Evolutionary conservation across 192 early-diverging fungal species (phyloP), one percentile per base, ranked within the genome.

Genomic region (Podila minutissima): DNA sequence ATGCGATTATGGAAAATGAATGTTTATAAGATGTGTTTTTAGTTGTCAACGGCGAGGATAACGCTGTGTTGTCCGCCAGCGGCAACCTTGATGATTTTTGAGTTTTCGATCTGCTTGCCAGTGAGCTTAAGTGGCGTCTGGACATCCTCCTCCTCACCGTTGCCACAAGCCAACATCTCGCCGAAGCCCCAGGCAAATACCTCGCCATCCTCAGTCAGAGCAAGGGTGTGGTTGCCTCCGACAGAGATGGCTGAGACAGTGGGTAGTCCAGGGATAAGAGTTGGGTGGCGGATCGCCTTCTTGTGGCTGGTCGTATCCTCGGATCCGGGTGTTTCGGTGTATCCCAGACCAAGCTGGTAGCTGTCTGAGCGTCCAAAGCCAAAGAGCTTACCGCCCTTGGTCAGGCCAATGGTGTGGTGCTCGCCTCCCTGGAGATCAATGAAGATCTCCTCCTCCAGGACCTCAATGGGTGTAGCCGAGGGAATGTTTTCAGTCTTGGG

Each of bases 111-210:
- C 62, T 94, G 87, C 53, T 94, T 86, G 5, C 94, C 92, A 53
- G 89, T 77, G 31, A 92, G 73, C 33, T 90, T 88, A 20, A 72
- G 71, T 17, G 93, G 93, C 55, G 70, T 81, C 37, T 85, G 74
- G 13, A 92, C 92, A 75, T 98, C 95, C 59, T 89, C 88, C 62
- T 91, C 93, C 55, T 88, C 88, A 31, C 90, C 93, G 67, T 94
- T 97, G 32, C 93, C 93, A 37, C 96, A 89, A 71, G 94, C 94
- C 8, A 92, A 88, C 86, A 91, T 91, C 62, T 95, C 94, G 49
- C 94, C 95, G 74, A 92, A 97, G n/a, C 97, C 97, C 96, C 97
- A 98, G 12, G 92, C 82, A 71, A 93, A 97, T 12, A 93, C 87
- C 8, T 86, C 74, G 55, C 91, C 91, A 41, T 89, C 88, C 41